These are phyloP conservation scores for Erodium moschatum DNA, from an alignment of 441 rosid species.

Conservation along the genomic window DNA sequence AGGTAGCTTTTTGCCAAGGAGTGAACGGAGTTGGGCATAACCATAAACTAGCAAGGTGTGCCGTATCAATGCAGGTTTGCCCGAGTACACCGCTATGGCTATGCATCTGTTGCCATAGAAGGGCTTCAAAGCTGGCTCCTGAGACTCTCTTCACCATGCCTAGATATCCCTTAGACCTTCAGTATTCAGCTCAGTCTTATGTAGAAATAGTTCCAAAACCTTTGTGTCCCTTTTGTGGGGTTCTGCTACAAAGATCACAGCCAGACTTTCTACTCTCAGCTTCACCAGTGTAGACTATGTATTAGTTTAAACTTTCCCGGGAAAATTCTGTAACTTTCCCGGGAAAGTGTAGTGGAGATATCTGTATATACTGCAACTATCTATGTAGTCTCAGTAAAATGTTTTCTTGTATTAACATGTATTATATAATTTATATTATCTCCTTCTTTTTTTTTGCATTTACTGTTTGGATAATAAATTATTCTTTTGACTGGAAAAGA, in stretches of 20 bases:
- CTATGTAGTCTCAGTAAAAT: not conserved
- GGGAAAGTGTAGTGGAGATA: not conserved
- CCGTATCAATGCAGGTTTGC: conserved; percentile 72
- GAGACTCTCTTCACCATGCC: conserved; percentile 43
- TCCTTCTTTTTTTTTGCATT: not conserved
- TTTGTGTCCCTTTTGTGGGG: conserved; percentile 72
- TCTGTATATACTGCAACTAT: not conserved
- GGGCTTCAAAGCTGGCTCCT: conserved; percentile 44
- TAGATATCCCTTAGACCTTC: conserved; percentile 35
- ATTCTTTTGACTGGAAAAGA: not conserved
- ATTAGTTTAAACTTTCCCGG: not conserved
- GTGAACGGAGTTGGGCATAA: conserved; percentile 23
- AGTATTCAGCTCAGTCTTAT: conserved; percentile 24
- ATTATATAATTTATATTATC: too few relatives aligned
- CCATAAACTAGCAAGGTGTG: conserved; percentile 64
- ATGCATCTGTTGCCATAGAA: conserved; percentile 78
- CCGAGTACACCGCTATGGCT: conserved; percentile 57
- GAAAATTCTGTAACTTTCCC: not conserved
- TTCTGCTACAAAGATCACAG: conserved; percentile 64
- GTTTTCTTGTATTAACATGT: not conserved
- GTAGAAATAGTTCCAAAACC: conserved; percentile 38
- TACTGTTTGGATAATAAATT: not conserved
- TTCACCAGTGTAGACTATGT: conserved; percentile 41
- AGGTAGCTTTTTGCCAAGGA: conserved; percentile 52
- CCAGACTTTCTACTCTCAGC: conserved; percentile 75